Conservation (phyloP, 2,329 filamentous ascomycete genomes). For the Colletotrichum horii region DNA sequence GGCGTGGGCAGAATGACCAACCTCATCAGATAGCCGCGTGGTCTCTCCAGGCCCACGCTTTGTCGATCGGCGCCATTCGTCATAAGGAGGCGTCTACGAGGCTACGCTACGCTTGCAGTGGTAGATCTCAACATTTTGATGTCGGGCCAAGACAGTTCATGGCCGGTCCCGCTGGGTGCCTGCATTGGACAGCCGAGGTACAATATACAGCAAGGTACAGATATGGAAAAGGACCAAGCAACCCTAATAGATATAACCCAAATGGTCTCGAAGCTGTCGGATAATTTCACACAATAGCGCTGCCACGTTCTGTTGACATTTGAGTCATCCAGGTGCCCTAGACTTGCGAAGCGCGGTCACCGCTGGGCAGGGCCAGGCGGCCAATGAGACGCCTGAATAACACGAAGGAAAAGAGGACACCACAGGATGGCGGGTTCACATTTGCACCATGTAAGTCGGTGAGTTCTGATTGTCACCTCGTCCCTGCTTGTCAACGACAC, state of each 20-base stretch:
- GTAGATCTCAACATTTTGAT: neutral
- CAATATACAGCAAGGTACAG: too few species aligned
- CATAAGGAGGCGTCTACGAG: neutral
- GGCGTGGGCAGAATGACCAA: neutral
- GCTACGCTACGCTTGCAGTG: neutral
- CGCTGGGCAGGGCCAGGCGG: neutral
- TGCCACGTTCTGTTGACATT: neutral
- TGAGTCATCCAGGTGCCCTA: conserved; percentile 8
- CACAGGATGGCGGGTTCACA: neutral
- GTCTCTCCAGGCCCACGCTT: neutral
- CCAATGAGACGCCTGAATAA: conserved; percentile 2
- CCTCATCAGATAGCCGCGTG: neutral
- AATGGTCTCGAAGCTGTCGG: neutral
- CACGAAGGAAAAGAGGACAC: neutral
- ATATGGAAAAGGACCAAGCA: too few species aligned
- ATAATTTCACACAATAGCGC: neutral
- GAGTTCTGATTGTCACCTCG: conserved; percentile 3
- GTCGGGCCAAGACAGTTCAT: neutral
- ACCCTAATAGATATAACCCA: too few species aligned
- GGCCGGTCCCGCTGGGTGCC: neutral
- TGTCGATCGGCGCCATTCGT: neutral
- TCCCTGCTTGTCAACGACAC: neutral
- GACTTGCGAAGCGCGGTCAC: neutral
- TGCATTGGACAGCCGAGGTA: neutral
- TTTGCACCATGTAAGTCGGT: conserved; percentile 8